Percentiles rank a stretch among this genome's conserved stretches.
These are phyloP conservation scores for Phaeosphaeria sp. DNA, from an alignment of 2,329 filamentous ascomycete species.

Conservation along the genomic window DNA sequence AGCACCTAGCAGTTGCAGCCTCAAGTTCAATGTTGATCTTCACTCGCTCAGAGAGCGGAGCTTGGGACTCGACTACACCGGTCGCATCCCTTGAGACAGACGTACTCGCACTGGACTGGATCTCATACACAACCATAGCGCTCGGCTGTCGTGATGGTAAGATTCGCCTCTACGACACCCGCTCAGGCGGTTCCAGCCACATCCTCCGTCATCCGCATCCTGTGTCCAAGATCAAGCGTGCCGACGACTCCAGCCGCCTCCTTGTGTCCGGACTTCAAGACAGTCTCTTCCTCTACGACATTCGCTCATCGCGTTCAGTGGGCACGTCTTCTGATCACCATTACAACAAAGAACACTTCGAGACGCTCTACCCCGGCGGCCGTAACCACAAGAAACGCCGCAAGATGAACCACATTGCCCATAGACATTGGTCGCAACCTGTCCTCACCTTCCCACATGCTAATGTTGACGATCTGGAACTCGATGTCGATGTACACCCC, in stretches of 20 bases:
- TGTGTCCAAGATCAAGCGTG: slow-evolving; percentile 28
- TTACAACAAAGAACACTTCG: slow-evolving; percentile 24
- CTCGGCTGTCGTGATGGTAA: slow-evolving; percentile 41
- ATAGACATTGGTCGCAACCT: slow-evolving; percentile 30
- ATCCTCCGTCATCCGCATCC: slow-evolving; percentile 36
- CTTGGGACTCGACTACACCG: slow-evolving; percentile 23
- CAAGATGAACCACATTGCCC: slow-evolving; percentile 12
- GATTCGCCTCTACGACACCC: slow-evolving; percentile 43
- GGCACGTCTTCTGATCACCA: slow-evolving; percentile 8
- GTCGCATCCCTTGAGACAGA: slow-evolving; percentile 28
- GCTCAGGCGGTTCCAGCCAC: slow-evolving; percentile 29
- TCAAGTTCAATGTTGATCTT: slow-evolving; percentile 34
- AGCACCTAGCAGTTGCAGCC: slow-evolving; percentile 42
- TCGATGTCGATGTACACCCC: slow-evolving; percentile 38
- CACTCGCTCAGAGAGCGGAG: slow-evolving; percentile 22
- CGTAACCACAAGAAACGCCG: slow-evolving; percentile 19
- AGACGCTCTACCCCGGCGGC: slow-evolving; percentile 10
- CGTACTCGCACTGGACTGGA: slow-evolving; percentile 44
- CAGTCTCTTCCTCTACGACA: slow-evolving; percentile 40
- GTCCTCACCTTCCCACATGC: slow-evolving; percentile 34
- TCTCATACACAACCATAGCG: slow-evolving; percentile 36
- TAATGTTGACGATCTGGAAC: slow-evolving; percentile 31
- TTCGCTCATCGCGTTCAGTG: slow-evolving; percentile 26
- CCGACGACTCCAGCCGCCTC: slow-evolving; percentile 34
- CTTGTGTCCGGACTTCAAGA: slow-evolving; percentile 36